These are phyloP conservation scores for Psilocybe tampanensis DNA, from an alignment of 768 basidiomycete genomes.

Conservation along the genomic window DNA sequence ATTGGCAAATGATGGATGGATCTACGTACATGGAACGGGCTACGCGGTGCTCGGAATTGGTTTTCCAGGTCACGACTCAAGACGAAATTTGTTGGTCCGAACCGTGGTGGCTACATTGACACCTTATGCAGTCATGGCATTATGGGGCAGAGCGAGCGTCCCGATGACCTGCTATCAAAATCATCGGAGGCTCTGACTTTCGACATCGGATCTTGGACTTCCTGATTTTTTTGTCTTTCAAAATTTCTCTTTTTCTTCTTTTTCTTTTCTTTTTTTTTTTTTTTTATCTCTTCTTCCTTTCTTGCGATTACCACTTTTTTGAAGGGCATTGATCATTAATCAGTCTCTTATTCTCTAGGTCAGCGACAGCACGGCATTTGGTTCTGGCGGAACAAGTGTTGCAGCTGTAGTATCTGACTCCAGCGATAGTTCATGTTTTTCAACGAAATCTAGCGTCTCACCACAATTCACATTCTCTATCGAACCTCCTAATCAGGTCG, in stretches of 20 bases:
- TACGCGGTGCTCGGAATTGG: too few relatives aligned
- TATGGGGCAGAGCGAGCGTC: too few relatives aligned
- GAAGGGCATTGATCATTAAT: neutral
- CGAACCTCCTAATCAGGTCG: slow-evolving; percentile 61
- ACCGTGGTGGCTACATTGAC: too few relatives aligned
- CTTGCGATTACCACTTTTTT: neutral
- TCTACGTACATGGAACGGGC: too few relatives aligned
- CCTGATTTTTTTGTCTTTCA: neutral
- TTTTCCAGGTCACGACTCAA: too few relatives aligned
- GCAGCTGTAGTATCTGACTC: slow-evolving; percentile 57
- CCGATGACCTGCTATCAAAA: too few relatives aligned
- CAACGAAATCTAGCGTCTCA: slow-evolving; percentile 45
- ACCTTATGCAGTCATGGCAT: too few relatives aligned
- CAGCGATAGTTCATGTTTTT: slow-evolving; percentile 61
- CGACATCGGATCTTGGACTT: too few relatives aligned
- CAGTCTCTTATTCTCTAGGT: slow-evolving; percentile 25
- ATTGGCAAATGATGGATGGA: too few relatives aligned
- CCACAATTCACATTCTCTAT: slow-evolving; percentile 65
- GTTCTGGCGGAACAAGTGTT: slow-evolving; percentile 74
- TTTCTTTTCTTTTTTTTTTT: neutral
- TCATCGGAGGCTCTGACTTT: too few relatives aligned
- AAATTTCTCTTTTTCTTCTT: neutral
- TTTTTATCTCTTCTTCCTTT: neutral
- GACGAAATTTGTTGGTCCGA: too few relatives aligned
- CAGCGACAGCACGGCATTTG: slow-evolving; percentile 49